phyloP scores from a whole-genome alignment of 108 stramenopile species.

The Aurantiochytrium sp. region DNA sequence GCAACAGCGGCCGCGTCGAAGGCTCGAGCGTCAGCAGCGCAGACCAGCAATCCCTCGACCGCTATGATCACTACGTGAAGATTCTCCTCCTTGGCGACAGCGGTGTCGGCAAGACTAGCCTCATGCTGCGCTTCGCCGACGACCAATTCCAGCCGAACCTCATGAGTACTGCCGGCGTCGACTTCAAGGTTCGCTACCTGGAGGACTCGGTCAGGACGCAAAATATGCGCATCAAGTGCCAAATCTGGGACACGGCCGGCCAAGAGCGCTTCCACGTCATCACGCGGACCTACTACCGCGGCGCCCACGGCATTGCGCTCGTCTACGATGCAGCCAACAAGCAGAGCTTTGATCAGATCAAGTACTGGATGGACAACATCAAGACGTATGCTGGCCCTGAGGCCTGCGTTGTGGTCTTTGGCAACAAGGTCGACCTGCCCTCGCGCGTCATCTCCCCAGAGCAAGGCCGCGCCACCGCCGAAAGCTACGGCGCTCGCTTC shows the following conservation, averaged over 20 bases:
- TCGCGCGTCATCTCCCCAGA: conserved; percentile 87
- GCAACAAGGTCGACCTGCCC: conserved; percentile 99
- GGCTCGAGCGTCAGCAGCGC: not conserved
- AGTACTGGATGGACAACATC: conserved; percentile 97
- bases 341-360: conserved; percentile 65
- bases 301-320: conserved; percentile 60
- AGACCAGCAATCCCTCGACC: conserved; percentile 32
- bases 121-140: conserved; percentile 97
- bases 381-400: conserved; percentile 93
- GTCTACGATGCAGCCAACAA: conserved; percentile 61
- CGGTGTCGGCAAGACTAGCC: conserved; percentile 96
- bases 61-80: conserved; percentile 95
- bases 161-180: conserved; percentile 31
- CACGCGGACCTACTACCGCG: conserved; percentile 57
- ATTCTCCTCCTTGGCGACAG: conserved; percentile 97
- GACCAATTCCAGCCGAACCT: conserved; percentile 73
- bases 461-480: conserved; percentile 84
- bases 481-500: conserved; percentile 88
- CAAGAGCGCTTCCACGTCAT: conserved; percentile 62
- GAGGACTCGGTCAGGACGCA: not conserved
- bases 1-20: not conserved
- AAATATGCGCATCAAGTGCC: conserved; percentile 57
- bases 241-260: conserved; percentile 80
- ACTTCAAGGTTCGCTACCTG: not conserved
- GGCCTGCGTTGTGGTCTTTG: conserved; percentile 91